These are phyloP conservation scores for Penicillium mononematosum DNA, from an alignment of 495 filamentous ascomycete genomes.

Conservation along the genomic window DNA sequence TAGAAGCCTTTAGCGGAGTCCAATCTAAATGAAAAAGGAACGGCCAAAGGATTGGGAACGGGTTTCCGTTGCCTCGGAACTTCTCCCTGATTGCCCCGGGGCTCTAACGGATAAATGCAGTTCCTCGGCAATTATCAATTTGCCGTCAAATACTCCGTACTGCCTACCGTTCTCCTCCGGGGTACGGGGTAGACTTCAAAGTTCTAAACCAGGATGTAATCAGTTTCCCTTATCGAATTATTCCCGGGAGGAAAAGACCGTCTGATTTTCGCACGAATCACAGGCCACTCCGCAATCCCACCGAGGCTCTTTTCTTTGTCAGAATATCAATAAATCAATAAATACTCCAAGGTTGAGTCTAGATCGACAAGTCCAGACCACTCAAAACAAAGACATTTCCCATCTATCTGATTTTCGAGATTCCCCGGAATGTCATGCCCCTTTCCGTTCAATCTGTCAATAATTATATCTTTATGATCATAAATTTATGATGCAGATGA, in stretches of 20 bases:
- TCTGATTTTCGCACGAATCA: conserved; percentile 20
- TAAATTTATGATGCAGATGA: conserved; percentile 9
- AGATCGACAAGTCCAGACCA: conserved; percentile 7
- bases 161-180: neutral
- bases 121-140: conserved; percentile 7
- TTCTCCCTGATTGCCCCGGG: neutral
- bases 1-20: neutral
- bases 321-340: neutral
- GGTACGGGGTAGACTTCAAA: neutral
- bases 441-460: neutral
- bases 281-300: neutral
- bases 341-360: neutral
- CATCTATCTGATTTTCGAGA: conserved; percentile 1
- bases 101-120: conserved; percentile 10
- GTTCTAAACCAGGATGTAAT: neutral
- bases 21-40: neutral
- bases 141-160: neutral
- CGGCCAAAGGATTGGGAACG: conserved; percentile 3
- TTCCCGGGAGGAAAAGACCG: neutral
- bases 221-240: neutral
- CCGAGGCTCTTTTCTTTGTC: conserved; percentile 1
- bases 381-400: conserved; percentile 11
- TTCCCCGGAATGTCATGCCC: neutral
- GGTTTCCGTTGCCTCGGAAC: conserved; percentile 8
- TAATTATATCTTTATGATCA: neutral